Conservation (phyloP, 495 filamentous ascomycete species). For the Hypoxylon rickii region DNA sequence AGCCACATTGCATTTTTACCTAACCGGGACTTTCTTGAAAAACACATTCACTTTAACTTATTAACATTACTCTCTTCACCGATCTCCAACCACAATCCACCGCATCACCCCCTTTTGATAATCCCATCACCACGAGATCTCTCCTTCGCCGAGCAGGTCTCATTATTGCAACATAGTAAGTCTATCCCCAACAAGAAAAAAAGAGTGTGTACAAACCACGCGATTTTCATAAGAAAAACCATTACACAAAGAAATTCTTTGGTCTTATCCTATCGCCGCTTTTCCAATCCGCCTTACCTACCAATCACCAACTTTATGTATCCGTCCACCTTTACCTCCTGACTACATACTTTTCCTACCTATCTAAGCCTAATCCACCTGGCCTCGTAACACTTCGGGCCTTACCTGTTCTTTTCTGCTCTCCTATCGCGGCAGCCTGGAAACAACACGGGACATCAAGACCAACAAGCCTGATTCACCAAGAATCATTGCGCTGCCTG, state of each 20-base stretch:
- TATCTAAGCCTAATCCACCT: constrained; percentile 6
- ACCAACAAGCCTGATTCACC: constrained; percentile 13
- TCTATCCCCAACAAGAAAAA: constrained; percentile 1
- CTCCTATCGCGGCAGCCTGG: constrained; percentile 40
- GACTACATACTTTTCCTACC: constrained; percentile 1
- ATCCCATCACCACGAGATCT: constrained; percentile 41
- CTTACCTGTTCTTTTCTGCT: constrained; percentile 32
- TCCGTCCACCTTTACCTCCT: not conserved
- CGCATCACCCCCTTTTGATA: constrained; percentile 40
- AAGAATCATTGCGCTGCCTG: constrained; percentile 26
- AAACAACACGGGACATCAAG: constrained; percentile 9
- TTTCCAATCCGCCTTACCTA: constrained; percentile 12
- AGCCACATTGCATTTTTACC: constrained; percentile 45
- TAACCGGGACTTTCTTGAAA: constrained; percentile 30
- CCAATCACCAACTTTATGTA: too few relatives aligned
- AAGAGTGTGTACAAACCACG: not conserved
- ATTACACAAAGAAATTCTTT: constrained; percentile 26
- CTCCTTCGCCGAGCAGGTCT: constrained; percentile 45
- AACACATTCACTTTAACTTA: constrained; percentile 37
- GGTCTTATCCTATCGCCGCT: constrained; percentile 16
- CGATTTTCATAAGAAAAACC: not conserved
- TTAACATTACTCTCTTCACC: constrained; percentile 35
- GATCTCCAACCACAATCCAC: constrained; percentile 39
- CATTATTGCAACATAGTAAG: constrained; percentile 43
- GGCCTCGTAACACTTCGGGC: constrained; percentile 13